Base-by-base conservation (phyloP, 345 rosid species). In the Rhizophora mangle region DNA sequence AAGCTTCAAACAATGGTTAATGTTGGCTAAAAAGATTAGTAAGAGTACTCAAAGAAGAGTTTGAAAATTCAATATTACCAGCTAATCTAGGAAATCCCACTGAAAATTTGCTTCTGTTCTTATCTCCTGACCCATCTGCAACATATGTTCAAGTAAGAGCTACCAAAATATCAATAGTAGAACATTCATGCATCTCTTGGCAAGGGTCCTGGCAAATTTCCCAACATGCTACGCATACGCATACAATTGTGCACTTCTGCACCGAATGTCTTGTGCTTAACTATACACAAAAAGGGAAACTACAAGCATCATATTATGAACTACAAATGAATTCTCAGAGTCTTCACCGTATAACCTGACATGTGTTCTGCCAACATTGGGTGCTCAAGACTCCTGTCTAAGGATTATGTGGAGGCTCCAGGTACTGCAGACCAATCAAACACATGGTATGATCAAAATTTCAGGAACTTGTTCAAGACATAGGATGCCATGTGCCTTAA, bases 391-490 rank as follows among this genome's bases (percentile, higher is more conserved):
- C 67, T 96, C 99, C 77, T 95, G 90, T 55, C 99, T 87, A 31
- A 95, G 81, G 64, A 90, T 92, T 59, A 90, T 87, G 76, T 95
- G 96, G 29, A 98, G 96, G 61, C 9, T 86, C 74, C 99, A 95
- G 92, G 24, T 24, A 24, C 24, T 24, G 24, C 24, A 24, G 24
- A 22, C 96, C 98, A 27, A 88, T 92, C 89, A 95, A 73, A 78
- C 91, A 90, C 99, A 92, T 86, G 0, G 89, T 82, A 62, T 84
- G 85, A 70, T 95, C 98, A 76, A 92, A 95, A 75, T 92, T 78
- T 90, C 84, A 4, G 99, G 99, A 68, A 90, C 96, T 82, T 92
- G 92, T 46, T 82, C 84, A 0, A 96, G 88, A 64, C 92, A 84
- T 72, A 87, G 77, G 31, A 29, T 59, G 19, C 92, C 91, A 24